Conservation (phyloP, 2,329 filamentous ascomycete genomes). For the Fusarium keratoplasticum region DNA sequence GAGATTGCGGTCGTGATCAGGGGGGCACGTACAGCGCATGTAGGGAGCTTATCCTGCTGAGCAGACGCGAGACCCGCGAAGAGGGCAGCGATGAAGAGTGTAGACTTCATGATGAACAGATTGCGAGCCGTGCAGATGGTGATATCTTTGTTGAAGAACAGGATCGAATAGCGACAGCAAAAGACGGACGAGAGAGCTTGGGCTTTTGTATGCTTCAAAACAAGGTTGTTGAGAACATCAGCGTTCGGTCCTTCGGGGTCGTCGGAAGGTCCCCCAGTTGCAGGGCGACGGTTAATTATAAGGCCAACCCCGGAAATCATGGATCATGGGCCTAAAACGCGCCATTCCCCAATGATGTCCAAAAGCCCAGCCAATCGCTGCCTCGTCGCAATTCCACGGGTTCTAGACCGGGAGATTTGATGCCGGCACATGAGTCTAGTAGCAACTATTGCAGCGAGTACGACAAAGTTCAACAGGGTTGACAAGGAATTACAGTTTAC, state of each 20-base stretch:
- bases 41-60: conserved; percentile 49
- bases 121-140: neutral
- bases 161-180: neutral
- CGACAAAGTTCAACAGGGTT: neutral
- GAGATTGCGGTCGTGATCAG: neutral
- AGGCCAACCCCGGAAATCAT: neutral
- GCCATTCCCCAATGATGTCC: conserved; percentile 16
- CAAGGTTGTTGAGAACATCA: conserved; percentile 3
- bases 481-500: neutral
- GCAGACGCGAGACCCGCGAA: conserved; percentile 50
- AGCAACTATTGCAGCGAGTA: neutral
- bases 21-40: conserved; percentile 52
- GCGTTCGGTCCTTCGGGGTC: conserved; percentile 1
- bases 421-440: conserved; percentile 1
- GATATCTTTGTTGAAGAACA: neutral
- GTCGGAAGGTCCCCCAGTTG: neutral
- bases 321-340: conserved; percentile 6
- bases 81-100: conserved; percentile 46
- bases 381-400: conserved; percentile 8
- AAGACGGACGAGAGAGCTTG: neutral
- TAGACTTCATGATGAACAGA: conserved; percentile 51
- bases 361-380: conserved; percentile 26
- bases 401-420: conserved; percentile 22
- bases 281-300: neutral
- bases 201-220: neutral